Conservation (phyloP, 2,329 filamentous ascomycete genomes). For the Tolypocladium pustulatum region DNA sequence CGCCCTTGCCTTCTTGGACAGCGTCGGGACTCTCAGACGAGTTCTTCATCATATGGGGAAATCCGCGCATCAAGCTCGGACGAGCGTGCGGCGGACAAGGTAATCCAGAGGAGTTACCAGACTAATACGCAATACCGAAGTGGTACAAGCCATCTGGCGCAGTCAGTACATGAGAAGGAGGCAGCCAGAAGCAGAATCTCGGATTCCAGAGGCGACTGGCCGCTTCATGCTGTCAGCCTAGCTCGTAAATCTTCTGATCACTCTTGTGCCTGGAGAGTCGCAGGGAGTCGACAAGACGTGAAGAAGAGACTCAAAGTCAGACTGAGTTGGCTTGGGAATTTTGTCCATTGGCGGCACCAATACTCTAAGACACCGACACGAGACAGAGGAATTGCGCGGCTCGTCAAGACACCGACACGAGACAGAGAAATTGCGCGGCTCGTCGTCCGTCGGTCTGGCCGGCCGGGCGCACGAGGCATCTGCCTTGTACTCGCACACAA, state of each 20-base stretch:
- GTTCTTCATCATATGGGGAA: neutral
- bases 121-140: neutral
- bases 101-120: neutral
- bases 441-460: neutral
- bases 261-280: neutral
- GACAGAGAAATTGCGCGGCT: no score
- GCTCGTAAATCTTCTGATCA: neutral
- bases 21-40: neutral
- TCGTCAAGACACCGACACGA: no score
- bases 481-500: neutral
- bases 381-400: no score
- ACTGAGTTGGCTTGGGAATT: neutral
- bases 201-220: no score
- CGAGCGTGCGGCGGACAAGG: neutral
- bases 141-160: neutral
- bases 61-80: neutral
- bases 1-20: neutral
- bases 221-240: neutral
- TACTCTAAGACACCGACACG: no score
- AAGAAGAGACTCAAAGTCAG: neutral
- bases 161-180: neutral
- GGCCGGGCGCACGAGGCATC: neutral
- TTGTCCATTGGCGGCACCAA: neutral
- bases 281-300: neutral
- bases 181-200: no score